phyloP scores from a whole-genome alignment of 306 rosid species.

The Prunus salicina region DNA sequence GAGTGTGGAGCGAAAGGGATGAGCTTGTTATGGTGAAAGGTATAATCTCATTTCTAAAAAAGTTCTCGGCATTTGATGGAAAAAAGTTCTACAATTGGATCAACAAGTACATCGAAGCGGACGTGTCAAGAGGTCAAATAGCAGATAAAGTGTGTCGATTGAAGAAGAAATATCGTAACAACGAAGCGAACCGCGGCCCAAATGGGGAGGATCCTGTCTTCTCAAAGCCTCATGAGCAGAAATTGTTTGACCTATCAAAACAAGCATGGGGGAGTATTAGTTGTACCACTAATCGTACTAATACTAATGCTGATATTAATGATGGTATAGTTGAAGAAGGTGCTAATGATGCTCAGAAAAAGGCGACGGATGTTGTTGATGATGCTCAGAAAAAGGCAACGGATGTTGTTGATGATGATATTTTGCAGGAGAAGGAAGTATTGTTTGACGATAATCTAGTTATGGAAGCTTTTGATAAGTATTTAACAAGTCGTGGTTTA shows the following conservation, averaged over 20 bases:
- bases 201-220: neutral
- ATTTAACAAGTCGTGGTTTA: neutral
- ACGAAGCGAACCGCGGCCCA: neutral
- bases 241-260: neutral
- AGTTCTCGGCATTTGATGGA: neutral
- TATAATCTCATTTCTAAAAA: no score
- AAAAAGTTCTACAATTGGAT: neutral
- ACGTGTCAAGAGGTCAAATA: neutral
- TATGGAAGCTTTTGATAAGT: neutral
- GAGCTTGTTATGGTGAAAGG: neutral
- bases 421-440: no score
- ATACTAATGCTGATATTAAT: no score
- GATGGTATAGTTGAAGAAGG: no score
- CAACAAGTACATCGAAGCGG: neutral
- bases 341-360: no score
- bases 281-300: no score
- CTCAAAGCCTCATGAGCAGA: neutral
- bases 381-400: no score
- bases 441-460: neutral
- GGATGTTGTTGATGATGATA: no score
- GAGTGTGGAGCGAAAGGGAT: neutral
- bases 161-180: neutral
- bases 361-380: no score
- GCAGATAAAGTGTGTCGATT: neutral
- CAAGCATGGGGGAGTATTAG: neutral